Base-by-base conservation (phyloP, 1,139 yeast species). In the Scheffersomyces lignicola region DNA sequence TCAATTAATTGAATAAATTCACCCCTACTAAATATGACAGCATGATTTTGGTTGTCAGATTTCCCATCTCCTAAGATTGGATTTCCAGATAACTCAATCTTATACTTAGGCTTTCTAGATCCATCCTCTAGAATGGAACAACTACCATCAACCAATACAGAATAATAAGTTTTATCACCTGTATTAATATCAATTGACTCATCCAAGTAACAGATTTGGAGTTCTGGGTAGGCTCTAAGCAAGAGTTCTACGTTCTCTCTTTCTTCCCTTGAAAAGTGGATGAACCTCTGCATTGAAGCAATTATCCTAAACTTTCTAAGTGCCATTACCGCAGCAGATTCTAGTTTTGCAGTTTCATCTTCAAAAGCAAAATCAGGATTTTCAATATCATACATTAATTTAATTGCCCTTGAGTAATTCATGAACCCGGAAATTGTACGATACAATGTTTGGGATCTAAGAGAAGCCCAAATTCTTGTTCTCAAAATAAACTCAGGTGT, bases 61-160 rank as follows among this genome's bases (percentile, higher is more conserved):
- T 76, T 76, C 5, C 80, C 81, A 48, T 75, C 81, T 3, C 81
- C 80, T 27, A 76, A 54, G 25, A 76, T 71, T 7, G 80, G 80
- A 41, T 73, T 65, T 6, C 80, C 81, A 0, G 80, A 72, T 14
- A 76, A 54, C 42, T 54, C 56, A n/a, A 76, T 66, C 30, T 60
- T 52, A 43, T 69, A 75, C 38, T 71, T 73, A 4, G 72, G 72
- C 22, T 52, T 43, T 11, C 73, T 51, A 13, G 59, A 55, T 1
- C 69, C 71, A 37, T 54, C 49, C 28, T 54, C 64, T 31, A 56
- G 38, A 9, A 60, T 55, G 5, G 70, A 63, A 41, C 78, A 71
- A 27, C 68, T 56, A 2, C 79, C 79, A 50, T 76, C 69, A 13
- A 69, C 56, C 33, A 69, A 54, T 3, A 59, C 57, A 1, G 73